Conservation (phyloP, 257 asterid genomes). For the Nicotiana paniculata region DNA sequence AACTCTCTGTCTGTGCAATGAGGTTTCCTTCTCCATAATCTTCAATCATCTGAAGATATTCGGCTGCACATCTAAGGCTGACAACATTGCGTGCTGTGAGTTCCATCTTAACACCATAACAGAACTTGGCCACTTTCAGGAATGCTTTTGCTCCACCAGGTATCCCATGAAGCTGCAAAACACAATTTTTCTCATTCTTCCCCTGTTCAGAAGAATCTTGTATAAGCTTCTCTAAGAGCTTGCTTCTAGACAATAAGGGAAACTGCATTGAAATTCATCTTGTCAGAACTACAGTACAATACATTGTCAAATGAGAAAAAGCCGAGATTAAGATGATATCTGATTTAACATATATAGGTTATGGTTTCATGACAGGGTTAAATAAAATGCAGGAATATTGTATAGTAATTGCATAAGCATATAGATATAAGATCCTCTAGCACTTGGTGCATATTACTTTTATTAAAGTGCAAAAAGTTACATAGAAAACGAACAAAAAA, state of each 20-base stretch:
- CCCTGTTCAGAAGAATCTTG: conserved; percentile 11
- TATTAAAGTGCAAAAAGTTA: too few species aligned
- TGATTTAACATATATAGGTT: neutral
- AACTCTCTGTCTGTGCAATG: conserved; percentile 25
- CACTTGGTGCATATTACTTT: neutral
- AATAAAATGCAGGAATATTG: neutral
- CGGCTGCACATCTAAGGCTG: conserved; percentile 43
- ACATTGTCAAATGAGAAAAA: neutral
- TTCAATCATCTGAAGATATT: conserved; percentile 45
- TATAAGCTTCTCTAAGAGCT: conserved; percentile 26
- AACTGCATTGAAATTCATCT: conserved; percentile 20
- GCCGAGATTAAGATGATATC: neutral
- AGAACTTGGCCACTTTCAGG: conserved; percentile 39
- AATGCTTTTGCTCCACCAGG: conserved; percentile 50
- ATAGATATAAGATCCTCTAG: neutral
- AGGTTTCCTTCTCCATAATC: conserved; percentile 47
- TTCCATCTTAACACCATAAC: conserved; percentile 38
- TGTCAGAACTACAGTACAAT: neutral
- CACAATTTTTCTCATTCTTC: conserved; percentile 10
- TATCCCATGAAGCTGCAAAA: conserved; percentile 27
- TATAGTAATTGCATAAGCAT: neutral
- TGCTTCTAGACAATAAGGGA: conserved; percentile 44
- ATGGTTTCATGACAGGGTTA: neutral
- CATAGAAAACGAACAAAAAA: too few species aligned
- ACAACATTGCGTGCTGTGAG: conserved; percentile 32